phyloP scores from a whole-genome alignment of 2,329 filamentous ascomycete genomes.

The Aureobasidium sp. region DNA sequence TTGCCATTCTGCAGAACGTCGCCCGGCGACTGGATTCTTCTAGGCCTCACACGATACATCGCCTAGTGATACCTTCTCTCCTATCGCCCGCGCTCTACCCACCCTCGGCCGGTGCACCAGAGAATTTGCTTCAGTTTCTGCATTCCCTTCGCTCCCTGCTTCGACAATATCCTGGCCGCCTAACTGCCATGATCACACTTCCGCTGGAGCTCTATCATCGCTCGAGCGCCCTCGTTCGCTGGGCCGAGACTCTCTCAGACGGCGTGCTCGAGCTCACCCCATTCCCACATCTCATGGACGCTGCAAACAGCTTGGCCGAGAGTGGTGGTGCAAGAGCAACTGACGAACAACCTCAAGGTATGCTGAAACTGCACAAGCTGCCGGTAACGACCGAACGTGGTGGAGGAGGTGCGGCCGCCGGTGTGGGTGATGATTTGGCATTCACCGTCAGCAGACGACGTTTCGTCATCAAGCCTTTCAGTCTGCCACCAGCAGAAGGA shows the following conservation, averaged over 20 bases:
- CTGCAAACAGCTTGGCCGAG: conserved; percentile 38
- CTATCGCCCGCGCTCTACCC: conserved; percentile 83
- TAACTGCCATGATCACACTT: conserved; percentile 69
- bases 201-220: conserved; percentile 76
- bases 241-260: conserved; percentile 79
- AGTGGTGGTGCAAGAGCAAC: conserved; percentile 47
- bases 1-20: conserved; percentile 55
- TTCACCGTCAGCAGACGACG: conserved; percentile 82
- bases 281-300: conserved; percentile 56
- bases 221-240: conserved; percentile 66
- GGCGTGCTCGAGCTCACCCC: conserved; percentile 78
- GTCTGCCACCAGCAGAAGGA: conserved; percentile 76
- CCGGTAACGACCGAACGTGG: conserved; percentile 85
- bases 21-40: conserved; percentile 50
- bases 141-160: conserved; percentile 71
- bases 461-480: conserved; percentile 81
- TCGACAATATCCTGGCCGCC: conserved; percentile 55
- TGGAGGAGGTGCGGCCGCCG: conserved; percentile 64
- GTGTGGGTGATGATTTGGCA: conserved; percentile 70
- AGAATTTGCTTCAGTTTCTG: conserved; percentile 71
- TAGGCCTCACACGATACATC: conserved; percentile 60
- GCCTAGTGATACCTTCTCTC: conserved; percentile 76
- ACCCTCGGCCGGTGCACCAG: conserved; percentile 59
- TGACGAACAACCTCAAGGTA: conserved; percentile 76
- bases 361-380: conserved; percentile 74